Base-by-base conservation (phyloP, 2,329 filamentous ascomycete species). In the Hypoxylon sp. region DNA sequence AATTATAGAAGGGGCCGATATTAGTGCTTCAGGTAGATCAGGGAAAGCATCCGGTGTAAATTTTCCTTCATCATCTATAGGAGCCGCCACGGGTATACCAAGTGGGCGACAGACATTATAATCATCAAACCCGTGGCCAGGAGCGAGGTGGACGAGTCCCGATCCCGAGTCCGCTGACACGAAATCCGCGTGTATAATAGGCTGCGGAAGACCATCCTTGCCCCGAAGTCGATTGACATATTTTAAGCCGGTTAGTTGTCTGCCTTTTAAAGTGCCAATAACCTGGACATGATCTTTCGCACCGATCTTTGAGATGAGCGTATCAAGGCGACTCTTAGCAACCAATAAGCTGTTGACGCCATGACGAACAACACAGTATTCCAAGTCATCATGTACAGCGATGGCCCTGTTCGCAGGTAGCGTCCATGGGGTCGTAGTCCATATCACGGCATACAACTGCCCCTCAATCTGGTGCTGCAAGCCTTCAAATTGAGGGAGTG, bases 381-480 rank as follows among this genome's bases (percentile, higher is more conserved):
- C 83, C 67, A 98, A 81, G 42, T 92, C 89, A 5, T 87, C 83
- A 74, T 94, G 90, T 37, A 98, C 86, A 2, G 94, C 94, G 78
- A 99, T 94, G 0, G 93, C 94, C 77, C 89, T 90, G 78, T 99
- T 99, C 1, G 95, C 94, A 0, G 96, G 95, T 4, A 99, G 83
- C 0, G 96, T 99, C 96, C 96, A 99, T 0, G 96, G 96, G 0
- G 96, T 99, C 0, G 96, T 99, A 1, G 96, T 99, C 96, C 96
- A 99, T 56, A 98, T 93, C n/a, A 96, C 86, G n/a, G 92, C 93
- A 78, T 87, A 91, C 10, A 98, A 77, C 4, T 84, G 81, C 3
- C 85, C 84, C 5, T 80, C 72, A 26, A 87, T 79, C 3, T 76
- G 73, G 10, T 75, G 75, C 46, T 83, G 70, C 22, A 87, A 78